These are phyloP conservation scores for Acrocalymma vagum DNA, from an alignment of 2,329 filamentous ascomycete genomes.

Conservation along the genomic window DNA sequence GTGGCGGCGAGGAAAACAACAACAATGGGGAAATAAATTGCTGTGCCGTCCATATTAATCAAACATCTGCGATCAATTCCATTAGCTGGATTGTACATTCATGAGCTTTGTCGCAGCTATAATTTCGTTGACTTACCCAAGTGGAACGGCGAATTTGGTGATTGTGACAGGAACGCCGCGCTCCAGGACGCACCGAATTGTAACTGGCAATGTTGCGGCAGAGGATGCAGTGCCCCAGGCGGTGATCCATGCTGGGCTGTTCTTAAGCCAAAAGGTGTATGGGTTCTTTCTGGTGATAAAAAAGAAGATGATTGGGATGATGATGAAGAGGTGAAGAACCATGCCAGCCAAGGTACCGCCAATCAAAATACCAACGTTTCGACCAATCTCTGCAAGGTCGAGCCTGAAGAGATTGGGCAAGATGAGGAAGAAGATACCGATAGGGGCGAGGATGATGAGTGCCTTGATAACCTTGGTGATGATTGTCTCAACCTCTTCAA, in stretches of 20 bases:
- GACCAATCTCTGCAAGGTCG: conserved; percentile 57
- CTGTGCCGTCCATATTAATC: conserved; percentile 49
- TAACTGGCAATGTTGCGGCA: conserved; percentile 62
- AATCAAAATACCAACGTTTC: conserved; percentile 61
- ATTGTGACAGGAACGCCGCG: conserved; percentile 55
- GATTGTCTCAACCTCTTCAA: conserved; percentile 59
- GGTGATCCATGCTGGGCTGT: conserved; percentile 62
- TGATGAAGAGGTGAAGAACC: conserved; percentile 57
- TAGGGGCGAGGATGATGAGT: conserved; percentile 59
- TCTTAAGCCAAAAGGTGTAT: conserved; percentile 58
- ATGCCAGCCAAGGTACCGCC: conserved; percentile 57
- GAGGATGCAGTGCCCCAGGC: conserved; percentile 64
- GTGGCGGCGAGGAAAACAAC: conserved; percentile 63
- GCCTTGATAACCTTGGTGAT: conserved; percentile 57
- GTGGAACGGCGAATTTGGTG: conserved; percentile 57
- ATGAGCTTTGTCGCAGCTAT: conserved; percentile 53
- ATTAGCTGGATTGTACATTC: conserved; percentile 5
- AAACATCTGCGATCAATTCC: too few species aligned
- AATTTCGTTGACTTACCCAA: conserved; percentile 59
- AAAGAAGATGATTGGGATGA: conserved; percentile 52
- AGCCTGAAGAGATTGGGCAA: conserved; percentile 61
- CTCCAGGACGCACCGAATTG: conserved; percentile 52
- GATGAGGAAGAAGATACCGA: conserved; percentile 64
- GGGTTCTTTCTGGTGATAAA: conserved; percentile 54
- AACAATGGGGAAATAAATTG: conserved; percentile 64